Conservation (phyloP, 1,284 basidiomycete species). For the Thecaphora thlaspeos region DNA sequence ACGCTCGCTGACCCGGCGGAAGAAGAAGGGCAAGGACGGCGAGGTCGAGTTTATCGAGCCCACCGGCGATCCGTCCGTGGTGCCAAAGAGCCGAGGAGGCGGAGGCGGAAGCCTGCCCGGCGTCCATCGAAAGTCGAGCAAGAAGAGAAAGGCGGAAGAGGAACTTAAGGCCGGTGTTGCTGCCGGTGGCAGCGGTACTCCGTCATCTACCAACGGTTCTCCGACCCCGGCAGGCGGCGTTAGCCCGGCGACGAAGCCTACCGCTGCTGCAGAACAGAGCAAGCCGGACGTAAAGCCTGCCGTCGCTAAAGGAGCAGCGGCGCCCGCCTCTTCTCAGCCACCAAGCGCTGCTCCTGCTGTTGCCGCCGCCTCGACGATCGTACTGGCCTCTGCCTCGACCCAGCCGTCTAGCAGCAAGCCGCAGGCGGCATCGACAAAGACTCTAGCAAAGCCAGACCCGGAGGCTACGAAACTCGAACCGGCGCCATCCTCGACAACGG, state of each 20-base stretch:
- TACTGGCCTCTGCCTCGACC: no score
- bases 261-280: background rate
- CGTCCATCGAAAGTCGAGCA: conserved; percentile 39
- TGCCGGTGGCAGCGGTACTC: background rate
- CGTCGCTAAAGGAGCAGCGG: no score
- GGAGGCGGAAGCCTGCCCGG: conserved; percentile 45
- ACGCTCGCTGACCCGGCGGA: conserved; percentile 42
- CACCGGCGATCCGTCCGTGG: conserved; percentile 38
- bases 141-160: conserved; percentile 30
- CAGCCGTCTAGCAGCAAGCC: no score
- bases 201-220: no score
- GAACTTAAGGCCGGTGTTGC: conserved; percentile 12
- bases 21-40: conserved; percentile 46
- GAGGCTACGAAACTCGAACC: conserved; percentile 9
- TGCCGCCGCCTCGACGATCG: no score
- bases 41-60: conserved; percentile 39
- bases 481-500: conserved; percentile 18
- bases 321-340: no score
- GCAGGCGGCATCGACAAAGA: no score
- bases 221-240: no score
- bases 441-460: no score
- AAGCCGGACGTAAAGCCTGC: no score
- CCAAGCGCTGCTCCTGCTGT: no score
- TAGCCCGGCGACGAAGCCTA: background rate
- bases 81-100: conserved; percentile 45